Evolutionary conservation across 2,329 filamentous ascomycete species (phyloP), one percentile per base, ranked within the genome.

Genomic region (Fusarium begoniae): DNA sequence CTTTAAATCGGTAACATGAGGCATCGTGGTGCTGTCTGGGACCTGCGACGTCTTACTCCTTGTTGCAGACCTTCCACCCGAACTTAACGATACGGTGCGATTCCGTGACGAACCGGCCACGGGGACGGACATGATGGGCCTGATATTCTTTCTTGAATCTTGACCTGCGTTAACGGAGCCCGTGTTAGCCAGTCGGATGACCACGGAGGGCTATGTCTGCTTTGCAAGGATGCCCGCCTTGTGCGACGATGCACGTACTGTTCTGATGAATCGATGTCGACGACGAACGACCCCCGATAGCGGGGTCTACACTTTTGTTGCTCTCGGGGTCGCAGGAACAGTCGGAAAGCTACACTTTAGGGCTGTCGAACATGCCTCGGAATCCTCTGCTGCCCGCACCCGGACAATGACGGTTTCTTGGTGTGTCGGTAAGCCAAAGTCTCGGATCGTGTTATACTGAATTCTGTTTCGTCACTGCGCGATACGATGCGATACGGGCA

Each of bases 1-100:
- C 76, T 85, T 87, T 72, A 85, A 80, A 30, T 87, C 82, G 61
- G 85, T 82, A 62, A 82, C 84, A 48, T 86, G 80, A 64, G 88
- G 84, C 85, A 89, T 87, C 65, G 85, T 83, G 57, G 73, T 75
- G 78, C 88, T 87, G 78, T 90, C 87, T 80, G 86, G 85, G 77
- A 86, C 80, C 79, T 86, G 80, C 43, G 75, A 72, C 26, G 78
- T 75, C 70, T 77, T 77, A 57, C 84, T 85, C 75, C 86, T 88
- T 56, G 87, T 87, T 56, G 87, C 88, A 43, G 88, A 87, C 70
- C 86, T 85, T 77, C 85, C 87, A 77, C 85, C 87, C 45, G 89
- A 90, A 77, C 88, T 88, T 80, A 88, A 87, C 64, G 90, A 89
- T 72, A 86, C 82, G 77, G 89, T 88, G 81, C 88, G 88, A 81